Conservation (phyloP, 805 yeast genomes). For the Myxozyma mucilagina region DNA sequence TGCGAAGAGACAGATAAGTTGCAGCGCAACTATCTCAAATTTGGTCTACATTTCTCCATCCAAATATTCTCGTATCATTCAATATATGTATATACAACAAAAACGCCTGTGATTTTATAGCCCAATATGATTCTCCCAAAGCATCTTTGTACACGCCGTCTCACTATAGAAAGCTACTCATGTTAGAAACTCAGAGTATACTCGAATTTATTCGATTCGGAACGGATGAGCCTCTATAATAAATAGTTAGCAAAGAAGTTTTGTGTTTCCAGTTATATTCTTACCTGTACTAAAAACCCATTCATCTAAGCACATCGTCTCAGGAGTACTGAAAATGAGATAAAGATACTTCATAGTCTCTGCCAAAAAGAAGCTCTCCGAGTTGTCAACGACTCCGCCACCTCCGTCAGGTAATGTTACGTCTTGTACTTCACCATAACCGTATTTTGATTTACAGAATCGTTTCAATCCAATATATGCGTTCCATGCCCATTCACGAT, state of each 20-base stretch:
- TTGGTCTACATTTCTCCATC: too few species aligned
- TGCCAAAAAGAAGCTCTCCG: conserved; percentile 54
- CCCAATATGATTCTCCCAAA: too few species aligned
- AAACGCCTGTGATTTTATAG: too few species aligned
- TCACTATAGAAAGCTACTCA: not conserved
- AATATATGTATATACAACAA: too few species aligned
- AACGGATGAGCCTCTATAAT: conserved; percentile 52
- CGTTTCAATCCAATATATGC: conserved; percentile 43
- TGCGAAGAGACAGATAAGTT: too few species aligned
- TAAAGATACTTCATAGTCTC: conserved; percentile 56
- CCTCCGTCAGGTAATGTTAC: conserved; percentile 37
- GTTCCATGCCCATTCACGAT: conserved; percentile 50
- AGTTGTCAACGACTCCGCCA: conserved; percentile 35
- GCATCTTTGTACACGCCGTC: too few species aligned
- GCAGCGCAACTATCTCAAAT: too few species aligned
- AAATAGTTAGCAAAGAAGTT: conserved; percentile 38
- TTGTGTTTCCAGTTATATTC: not conserved
- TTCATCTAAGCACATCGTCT: conserved; percentile 45
- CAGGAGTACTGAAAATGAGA: conserved; percentile 46
- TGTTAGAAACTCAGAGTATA: too few species aligned
- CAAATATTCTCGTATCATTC: too few species aligned
- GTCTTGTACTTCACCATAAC: conserved; percentile 42
- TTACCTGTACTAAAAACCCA: conserved; percentile 44
- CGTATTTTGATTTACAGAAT: conserved; percentile 37
- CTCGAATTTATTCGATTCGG: conserved; percentile 4